Evolutionary conservation across 768 basidiomycete genomes (phyloP), one percentile per base, ranked within the genome.

Genomic region (Tricholoma terreum): DNA sequence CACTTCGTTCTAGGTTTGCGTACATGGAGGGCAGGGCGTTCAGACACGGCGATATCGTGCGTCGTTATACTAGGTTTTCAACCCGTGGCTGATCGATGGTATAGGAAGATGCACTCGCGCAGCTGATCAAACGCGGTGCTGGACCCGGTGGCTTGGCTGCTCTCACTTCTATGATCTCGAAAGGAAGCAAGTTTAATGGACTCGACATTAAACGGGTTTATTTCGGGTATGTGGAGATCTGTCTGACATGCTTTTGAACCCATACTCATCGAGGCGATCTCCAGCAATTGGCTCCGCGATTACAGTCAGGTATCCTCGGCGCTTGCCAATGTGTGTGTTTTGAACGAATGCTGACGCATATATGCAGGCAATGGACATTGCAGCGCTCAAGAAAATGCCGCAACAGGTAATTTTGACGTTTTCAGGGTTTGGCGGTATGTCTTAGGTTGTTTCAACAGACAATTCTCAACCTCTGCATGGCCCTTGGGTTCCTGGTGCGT

Each of bases 31-130:
- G 89, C 36, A 84, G 80, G 61, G 90, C 90, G 1, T 91, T 90
- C 73, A 77, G 92, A 48, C 94, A 97, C 67, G 94, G 94, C 42
- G 93, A 97, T 71, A 94, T 97, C 50, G 83, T 83, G 81, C 77
- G 75, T 63, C 17, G 15, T 19, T 2, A 34, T 59, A 48, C 3
- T 30, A n/a, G 24, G 15, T 22, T 43, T 49, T 11, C 27, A 30
- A 50, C 51, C 52, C 17, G 3, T 56, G 60, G 62, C 11, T 65
- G 61, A 21, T 30, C 17, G 2, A 3, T 4, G 0, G 34, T 35
- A 2, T 50, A 92, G 87, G 90, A 90, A 77, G 87, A 90, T 69
- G 71, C 80, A 0, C 76, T 91, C 2, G 69, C 77, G n/a, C 81
- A 86, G 30, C 68, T 90, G 7, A 65, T 80, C 38, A 89, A 89